A percentile compares a stretch with the other conserved stretches of the same genome.
Evolutionary conservation across 345 rosid species (phyloP).

Genomic region (Citrus glauca): DNA sequence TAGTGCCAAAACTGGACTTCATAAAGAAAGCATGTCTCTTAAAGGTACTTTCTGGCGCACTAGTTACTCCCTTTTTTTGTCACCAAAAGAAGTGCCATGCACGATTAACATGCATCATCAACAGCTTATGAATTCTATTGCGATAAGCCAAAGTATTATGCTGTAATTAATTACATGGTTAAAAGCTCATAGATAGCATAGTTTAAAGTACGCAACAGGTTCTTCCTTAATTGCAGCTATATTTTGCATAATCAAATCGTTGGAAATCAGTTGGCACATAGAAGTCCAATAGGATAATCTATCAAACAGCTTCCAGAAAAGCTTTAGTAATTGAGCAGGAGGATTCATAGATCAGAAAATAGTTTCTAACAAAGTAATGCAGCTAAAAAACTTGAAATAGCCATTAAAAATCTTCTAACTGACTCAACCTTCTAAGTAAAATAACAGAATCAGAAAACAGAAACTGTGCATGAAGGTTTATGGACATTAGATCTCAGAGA

Average conservation of each 20-base stretch:
- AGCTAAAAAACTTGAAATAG: not conserved
- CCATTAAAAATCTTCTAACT: not conserved
- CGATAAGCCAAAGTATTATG: not conserved
- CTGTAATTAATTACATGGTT: not conserved
- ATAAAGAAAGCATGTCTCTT: not conserved
- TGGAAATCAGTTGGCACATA: not conserved
- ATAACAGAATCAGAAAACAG: not conserved
- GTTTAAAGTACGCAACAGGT: not conserved
- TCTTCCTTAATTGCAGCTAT: not conserved
- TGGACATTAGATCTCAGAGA: not conserved
- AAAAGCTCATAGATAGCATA: not conserved
- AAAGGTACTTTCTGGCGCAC: conserved; percentile 10
- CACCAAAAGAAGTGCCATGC: conserved; percentile 12
- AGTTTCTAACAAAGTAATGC: too few species aligned
- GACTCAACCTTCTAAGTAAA: not conserved
- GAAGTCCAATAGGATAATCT: not conserved
- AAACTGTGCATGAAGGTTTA: not conserved
- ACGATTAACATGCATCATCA: conserved; percentile 5
- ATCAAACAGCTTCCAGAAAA: not conserved
- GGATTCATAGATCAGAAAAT: not conserved
- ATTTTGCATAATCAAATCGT: not conserved
- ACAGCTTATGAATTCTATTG: conserved; percentile 7
- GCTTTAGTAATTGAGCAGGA: not conserved
- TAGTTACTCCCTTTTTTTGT: not conserved
- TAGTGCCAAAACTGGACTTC: not conserved